Evolutionary conservation across 1,139 yeast species (phyloP).

Genomic region (Pichia sp.): DNA sequence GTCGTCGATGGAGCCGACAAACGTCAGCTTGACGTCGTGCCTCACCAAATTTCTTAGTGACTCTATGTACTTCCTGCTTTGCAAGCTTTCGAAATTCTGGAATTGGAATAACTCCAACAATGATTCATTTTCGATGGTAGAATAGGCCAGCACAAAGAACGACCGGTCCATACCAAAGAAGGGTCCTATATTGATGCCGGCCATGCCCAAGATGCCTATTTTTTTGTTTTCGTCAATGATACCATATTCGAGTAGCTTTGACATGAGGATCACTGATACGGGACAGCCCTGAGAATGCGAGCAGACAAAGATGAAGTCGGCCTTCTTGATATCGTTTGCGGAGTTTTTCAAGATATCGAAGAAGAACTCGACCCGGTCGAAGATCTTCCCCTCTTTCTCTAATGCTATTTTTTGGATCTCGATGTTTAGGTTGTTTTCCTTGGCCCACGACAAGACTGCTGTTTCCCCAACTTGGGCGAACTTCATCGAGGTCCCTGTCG

Average conservation of each 20-base stretch:
- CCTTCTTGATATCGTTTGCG: conserved; percentile 62
- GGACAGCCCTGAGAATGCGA: conserved; percentile 97
- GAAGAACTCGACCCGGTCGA: conserved; percentile 79
- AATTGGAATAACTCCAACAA: conserved; percentile 81
- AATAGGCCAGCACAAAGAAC: conserved; percentile 78
- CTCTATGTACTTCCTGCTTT: conserved; percentile 66
- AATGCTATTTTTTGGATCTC: conserved; percentile 85
- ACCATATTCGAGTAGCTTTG: conserved; percentile 67
- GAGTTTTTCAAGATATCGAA: conserved; percentile 68
- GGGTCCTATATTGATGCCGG: conserved; percentile 92
- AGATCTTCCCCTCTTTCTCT: conserved; percentile 87
- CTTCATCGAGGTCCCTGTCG: conserved; percentile 85
- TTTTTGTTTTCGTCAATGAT: conserved; percentile 50
- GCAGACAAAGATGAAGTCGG: conserved; percentile 84
- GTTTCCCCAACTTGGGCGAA: conserved; percentile 85
- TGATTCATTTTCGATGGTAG: conserved; percentile 86
- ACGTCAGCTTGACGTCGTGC: conserved; percentile 70
- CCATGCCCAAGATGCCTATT: conserved; percentile 85
- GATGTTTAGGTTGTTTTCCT: conserved; percentile 48
- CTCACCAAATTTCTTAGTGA: conserved; percentile 60
- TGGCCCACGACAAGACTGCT: conserved; percentile 70
- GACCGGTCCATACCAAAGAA: conserved; percentile 85
- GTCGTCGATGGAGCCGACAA: conserved; percentile 86
- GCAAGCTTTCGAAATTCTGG: conserved; percentile 68
- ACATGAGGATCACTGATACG: conserved; percentile 74